Conservation (phyloP, 2,329 filamentous ascomycete genomes). For the Chaetomium strumarium region DNA sequence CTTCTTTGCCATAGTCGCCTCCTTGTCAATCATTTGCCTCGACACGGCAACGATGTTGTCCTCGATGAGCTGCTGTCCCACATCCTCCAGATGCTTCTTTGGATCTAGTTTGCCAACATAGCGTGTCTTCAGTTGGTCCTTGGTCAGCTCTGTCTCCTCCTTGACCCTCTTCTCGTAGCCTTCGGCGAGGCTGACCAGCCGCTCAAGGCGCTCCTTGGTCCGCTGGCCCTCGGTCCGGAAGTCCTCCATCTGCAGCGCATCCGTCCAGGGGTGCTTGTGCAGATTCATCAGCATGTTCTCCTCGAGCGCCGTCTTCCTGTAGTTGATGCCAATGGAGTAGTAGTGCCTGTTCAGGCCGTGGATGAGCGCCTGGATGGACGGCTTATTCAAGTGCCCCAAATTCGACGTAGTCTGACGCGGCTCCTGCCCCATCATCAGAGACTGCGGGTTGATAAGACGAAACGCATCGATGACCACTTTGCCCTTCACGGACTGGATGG, state of each 20-base stretch:
- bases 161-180: slow-evolving; percentile 98
- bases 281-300: slow-evolving; percentile 99
- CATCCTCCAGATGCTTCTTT: slow-evolving; percentile 97
- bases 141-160: slow-evolving; percentile 94
- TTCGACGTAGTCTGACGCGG: slow-evolving; percentile 97
- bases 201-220: slow-evolving; percentile 83
- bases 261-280: slow-evolving; percentile 99
- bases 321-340: slow-evolving; percentile 98
- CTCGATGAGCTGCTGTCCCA: slow-evolving; percentile 94
- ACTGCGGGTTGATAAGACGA: slow-evolving; percentile 96
- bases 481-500: slow-evolving; percentile 98
- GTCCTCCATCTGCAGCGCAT: slow-evolving; percentile 94
- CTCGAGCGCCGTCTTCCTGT: slow-evolving; percentile 92
- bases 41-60: slow-evolving; percentile 99
- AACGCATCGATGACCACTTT: slow-evolving; percentile 99
- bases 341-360: slow-evolving; percentile 98
- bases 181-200: slow-evolving; percentile 82
- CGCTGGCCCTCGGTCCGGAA: slow-evolving; percentile 77
- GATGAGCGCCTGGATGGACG: slow-evolving; percentile 97
- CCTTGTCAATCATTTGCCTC: slow-evolving; percentile 98
- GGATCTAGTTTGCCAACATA: slow-evolving; percentile 98
- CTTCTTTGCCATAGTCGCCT: slow-evolving; percentile 82
- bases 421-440: slow-evolving; percentile 95
- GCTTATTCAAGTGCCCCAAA: slow-evolving; percentile 96
- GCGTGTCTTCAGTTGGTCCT: slow-evolving; percentile 96